phyloP scores from a whole-genome alignment of 495 filamentous ascomycete species.

The Aspergillus asperescens region DNA sequence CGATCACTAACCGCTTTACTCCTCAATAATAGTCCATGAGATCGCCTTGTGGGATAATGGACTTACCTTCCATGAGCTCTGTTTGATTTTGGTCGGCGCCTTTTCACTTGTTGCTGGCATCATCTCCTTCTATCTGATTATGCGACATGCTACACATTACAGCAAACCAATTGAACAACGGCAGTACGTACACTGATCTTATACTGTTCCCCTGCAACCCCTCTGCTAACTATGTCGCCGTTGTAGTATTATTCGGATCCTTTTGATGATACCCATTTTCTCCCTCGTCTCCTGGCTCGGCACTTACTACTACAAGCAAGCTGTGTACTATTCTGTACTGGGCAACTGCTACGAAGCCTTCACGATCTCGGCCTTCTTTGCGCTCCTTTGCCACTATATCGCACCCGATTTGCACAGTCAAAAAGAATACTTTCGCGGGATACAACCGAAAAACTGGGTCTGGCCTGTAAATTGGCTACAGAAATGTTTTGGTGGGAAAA shows the following conservation, averaged over 20 bases:
- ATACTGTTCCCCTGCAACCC: slow-evolving; percentile 15
- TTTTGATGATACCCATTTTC: slow-evolving; percentile 88
- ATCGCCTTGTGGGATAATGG: slow-evolving; percentile 43
- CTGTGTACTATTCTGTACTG: slow-evolving; percentile 76
- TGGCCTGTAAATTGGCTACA: slow-evolving; percentile 62
- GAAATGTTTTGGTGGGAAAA: slow-evolving; percentile 59
- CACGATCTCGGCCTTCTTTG: slow-evolving; percentile 85
- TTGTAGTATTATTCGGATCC: slow-evolving; percentile 77
- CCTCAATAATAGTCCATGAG: slow-evolving; percentile 32
- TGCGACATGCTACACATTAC: slow-evolving; percentile 76
- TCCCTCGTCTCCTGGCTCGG: slow-evolving; percentile 71
- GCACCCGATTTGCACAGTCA: slow-evolving; percentile 75
- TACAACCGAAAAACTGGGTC: slow-evolving; percentile 68
- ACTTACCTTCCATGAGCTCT: slow-evolving; percentile 45
- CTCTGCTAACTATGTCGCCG: slow-evolving; percentile 25
- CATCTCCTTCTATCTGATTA: slow-evolving; percentile 53
- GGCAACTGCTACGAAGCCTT: slow-evolving; percentile 91
- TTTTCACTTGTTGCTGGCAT: slow-evolving; percentile 42
- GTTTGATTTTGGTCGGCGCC: slow-evolving; percentile 43
- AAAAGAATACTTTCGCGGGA: slow-evolving; percentile 77
- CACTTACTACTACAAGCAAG: slow-evolving; percentile 70
- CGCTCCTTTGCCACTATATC: slow-evolving; percentile 80
- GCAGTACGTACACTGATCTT: slow-evolving; percentile 56
- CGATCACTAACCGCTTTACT: not conserved
- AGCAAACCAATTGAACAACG: slow-evolving; percentile 75